phyloP scores from a whole-genome alignment of 1,139 yeast genomes.

The Yamadazyma conglobata region DNA sequence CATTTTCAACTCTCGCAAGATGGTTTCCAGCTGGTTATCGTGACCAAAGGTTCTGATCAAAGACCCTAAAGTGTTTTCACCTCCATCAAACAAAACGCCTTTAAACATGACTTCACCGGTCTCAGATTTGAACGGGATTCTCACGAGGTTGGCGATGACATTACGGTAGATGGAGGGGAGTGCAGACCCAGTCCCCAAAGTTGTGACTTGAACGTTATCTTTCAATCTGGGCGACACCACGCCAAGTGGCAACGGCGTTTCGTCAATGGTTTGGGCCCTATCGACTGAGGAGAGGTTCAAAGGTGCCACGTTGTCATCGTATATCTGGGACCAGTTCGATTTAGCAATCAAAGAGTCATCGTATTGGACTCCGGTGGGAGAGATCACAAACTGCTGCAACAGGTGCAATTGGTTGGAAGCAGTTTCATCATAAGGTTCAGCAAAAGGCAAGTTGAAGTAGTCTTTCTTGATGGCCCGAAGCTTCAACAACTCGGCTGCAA shows the following conservation, averaged over 20 bases:
- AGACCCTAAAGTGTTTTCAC: conserved; percentile 86
- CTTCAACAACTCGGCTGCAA: conserved; percentile 52
- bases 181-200: conserved; percentile 94
- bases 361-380: conserved; percentile 18
- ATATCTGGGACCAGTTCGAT: conserved; percentile 41
- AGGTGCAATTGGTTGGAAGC: conserved; percentile 25
- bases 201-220: conserved; percentile 65
- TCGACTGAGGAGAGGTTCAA: conserved; percentile 15
- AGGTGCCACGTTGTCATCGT: conserved; percentile 38
- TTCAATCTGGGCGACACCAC: conserved; percentile 21
- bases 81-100: conserved; percentile 75
- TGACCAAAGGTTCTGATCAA: conserved; percentile 61
- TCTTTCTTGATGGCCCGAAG: conserved; percentile 53
- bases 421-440: conserved; percentile 15
- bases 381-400: conserved; percentile 29
- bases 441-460: conserved; percentile 50
- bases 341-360: conserved; percentile 20
- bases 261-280: conserved; percentile 19
- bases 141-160: conserved; percentile 72
- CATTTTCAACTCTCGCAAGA: conserved; percentile 55
- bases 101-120: conserved; percentile 32
- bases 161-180: conserved; percentile 82
- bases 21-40: conserved; percentile 29
- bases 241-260: conserved; percentile 20
- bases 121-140: conserved; percentile 50